Conservation (phyloP, 140 eudicot species). For the Senecio squalidus region DNA sequence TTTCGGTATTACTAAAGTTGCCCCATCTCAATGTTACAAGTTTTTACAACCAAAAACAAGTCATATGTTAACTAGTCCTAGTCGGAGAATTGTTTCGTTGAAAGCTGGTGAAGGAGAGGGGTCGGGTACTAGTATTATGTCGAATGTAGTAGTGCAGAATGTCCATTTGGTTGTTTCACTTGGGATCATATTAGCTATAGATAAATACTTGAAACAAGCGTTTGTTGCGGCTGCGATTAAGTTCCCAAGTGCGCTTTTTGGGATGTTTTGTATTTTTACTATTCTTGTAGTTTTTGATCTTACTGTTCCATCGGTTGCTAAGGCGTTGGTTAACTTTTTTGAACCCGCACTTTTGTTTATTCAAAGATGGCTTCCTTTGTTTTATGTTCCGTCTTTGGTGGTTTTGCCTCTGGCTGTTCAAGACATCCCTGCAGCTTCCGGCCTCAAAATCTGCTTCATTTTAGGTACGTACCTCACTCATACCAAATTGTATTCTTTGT, state of each 20-base stretch:
- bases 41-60: too few species aligned
- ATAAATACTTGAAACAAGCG: conserved; percentile 71
- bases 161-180: conserved; percentile 83
- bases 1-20: too few species aligned
- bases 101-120: too few species aligned
- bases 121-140: too few species aligned
- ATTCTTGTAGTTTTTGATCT: conserved; percentile 70
- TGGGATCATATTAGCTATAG: conserved; percentile 77
- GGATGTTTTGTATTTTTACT: conserved; percentile 91
- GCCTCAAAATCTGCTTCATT: conserved; percentile 62
- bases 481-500: too few species aligned
- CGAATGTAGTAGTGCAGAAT: too few species aligned
- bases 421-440: conserved; percentile 96
- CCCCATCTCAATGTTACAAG: too few species aligned
- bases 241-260: conserved; percentile 96
- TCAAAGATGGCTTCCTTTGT: conserved; percentile 97
- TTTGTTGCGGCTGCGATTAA: conserved; percentile 85
- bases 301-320: conserved; percentile 75
- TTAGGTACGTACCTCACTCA: too few species aligned
- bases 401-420: conserved; percentile 89
- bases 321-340: conserved; percentile 59
- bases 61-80: too few species aligned
- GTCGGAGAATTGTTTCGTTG: too few species aligned
- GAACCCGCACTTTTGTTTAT: conserved; percentile 93
- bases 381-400: conserved; percentile 93